Conservation (phyloP, 805 yeast genomes). For the Debaryomyces maramus region DNA sequence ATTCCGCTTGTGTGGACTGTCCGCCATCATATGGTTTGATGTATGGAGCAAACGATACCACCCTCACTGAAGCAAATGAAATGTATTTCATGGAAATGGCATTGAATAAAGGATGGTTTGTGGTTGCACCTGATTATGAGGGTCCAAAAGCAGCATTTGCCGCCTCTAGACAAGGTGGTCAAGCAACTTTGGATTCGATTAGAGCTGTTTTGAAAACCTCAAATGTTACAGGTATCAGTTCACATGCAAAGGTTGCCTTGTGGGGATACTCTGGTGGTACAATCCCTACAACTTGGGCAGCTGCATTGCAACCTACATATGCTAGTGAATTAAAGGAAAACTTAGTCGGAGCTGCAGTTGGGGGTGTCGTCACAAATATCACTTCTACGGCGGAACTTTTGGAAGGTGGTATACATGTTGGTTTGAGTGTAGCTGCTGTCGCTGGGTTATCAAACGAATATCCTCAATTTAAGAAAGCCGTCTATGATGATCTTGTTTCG, state of each 20-base stretch:
- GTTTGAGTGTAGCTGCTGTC: slow-evolving; percentile 29
- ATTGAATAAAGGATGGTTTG: slow-evolving; percentile 31
- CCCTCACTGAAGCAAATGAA: slow-evolving; percentile 16
- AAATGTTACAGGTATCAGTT: slow-evolving; percentile 18
- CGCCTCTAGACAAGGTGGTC: slow-evolving; percentile 31
- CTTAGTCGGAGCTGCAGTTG: slow-evolving; percentile 32
- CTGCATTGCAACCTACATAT: slow-evolving; percentile 34
- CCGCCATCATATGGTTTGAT: slow-evolving; percentile 26
- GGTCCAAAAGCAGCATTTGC: slow-evolving; percentile 33
- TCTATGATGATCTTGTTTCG: slow-evolving; percentile 2
- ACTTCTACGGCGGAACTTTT: slow-evolving; percentile 23
- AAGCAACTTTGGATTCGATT: slow-evolving; percentile 30
- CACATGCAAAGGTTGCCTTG: slow-evolving; percentile 20
- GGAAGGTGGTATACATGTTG: slow-evolving; percentile 29
- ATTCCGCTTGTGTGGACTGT: slow-evolving; percentile 26
- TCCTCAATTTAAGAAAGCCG: slow-evolving; percentile 17
- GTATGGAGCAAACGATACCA: slow-evolving; percentile 12
- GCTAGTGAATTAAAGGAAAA: slow-evolving; percentile 31
- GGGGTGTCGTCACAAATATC: slow-evolving; percentile 37
- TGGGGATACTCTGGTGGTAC: slow-evolving; percentile 45
- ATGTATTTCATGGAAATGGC: slow-evolving; percentile 18
- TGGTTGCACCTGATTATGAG: slow-evolving; percentile 35
- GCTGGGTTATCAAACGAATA: slow-evolving; percentile 33
- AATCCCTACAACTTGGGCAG: slow-evolving; percentile 41
- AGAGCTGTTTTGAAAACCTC: slow-evolving; percentile 23